A percentile compares a stretch with the other conserved stretches of the same genome.
Conservation (phyloP, 306 rosid species). For the Corylus avellana region DNA sequence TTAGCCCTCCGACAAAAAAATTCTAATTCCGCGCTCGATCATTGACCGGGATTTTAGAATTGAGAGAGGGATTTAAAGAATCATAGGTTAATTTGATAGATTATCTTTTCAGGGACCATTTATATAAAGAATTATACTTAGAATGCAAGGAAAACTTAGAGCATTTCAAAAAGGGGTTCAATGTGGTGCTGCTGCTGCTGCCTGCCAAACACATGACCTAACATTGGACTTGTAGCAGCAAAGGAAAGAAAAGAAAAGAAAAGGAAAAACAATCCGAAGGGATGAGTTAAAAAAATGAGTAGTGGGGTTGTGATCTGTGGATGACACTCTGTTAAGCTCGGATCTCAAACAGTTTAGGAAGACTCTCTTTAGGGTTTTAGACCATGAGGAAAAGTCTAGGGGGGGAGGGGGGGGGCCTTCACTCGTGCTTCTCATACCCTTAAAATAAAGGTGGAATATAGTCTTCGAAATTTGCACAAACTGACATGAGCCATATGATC, state of each 20-base stretch:
- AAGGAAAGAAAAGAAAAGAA: slow-evolving; percentile 32
- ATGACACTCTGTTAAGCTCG: slow-evolving; percentile 67
- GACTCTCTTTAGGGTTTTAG: slow-evolving; percentile 40
- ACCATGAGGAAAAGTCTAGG: slow-evolving; percentile 43
- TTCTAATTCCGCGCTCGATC: too few species aligned
- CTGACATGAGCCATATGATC: slow-evolving; percentile 59
- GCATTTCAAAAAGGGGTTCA: not conserved
- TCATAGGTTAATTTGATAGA: too few species aligned
- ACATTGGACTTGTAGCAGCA: slow-evolving; percentile 35
- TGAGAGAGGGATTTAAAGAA: too few species aligned
- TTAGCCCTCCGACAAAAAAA: too few species aligned
- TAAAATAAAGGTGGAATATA: slow-evolving; percentile 36
- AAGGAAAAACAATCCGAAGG: slow-evolving; percentile 27
- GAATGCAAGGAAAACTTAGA: too few species aligned
- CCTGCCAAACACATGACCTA: slow-evolving; percentile 18
- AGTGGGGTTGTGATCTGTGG: slow-evolving; percentile 28
- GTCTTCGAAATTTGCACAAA: slow-evolving; percentile 55
- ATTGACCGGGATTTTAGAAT: not conserved
- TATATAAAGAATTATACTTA: too few species aligned
- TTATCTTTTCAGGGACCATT: too few species aligned
- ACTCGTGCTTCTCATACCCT: slow-evolving; percentile 30
- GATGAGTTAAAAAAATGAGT: slow-evolving; percentile 36
- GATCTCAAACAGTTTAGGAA: slow-evolving; percentile 68
- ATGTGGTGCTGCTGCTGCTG: not conserved
- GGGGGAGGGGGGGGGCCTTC: slow-evolving; percentile 29